Conservation (phyloP, 164 flowering plant species). For the Vitis rupestris region DNA sequence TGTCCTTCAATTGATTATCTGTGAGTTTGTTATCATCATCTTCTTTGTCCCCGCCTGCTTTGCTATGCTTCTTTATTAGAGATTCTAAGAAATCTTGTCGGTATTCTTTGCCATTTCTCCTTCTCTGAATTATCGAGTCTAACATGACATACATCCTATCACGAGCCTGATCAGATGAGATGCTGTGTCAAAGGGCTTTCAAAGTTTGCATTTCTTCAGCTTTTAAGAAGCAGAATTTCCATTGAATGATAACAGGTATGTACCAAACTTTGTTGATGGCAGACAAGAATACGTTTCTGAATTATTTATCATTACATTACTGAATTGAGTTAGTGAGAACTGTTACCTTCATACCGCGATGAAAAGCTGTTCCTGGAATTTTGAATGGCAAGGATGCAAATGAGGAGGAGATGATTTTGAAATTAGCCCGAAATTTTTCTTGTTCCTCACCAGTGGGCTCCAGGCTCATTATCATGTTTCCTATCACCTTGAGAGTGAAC, state of each 20-base stretch:
- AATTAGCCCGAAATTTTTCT: constrained; percentile 58
- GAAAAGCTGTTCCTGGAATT: constrained; percentile 66
- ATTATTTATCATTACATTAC: too few relatives aligned
- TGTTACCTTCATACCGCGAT: constrained; percentile 62
- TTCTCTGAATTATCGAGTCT: constrained; percentile 38
- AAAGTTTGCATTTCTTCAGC: not conserved
- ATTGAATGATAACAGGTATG: too few relatives aligned
- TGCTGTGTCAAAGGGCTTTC: not conserved
- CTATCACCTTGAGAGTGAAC: constrained; percentile 68
- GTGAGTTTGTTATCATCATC: constrained; percentile 52
- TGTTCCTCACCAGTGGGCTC: constrained; percentile 66
- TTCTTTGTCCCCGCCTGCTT: constrained; percentile 19
- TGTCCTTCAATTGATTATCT: constrained; percentile 63
- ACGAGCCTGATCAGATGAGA: constrained; percentile 43
- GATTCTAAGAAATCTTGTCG: constrained; percentile 57
- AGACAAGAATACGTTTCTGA: too few relatives aligned
- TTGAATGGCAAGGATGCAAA: constrained; percentile 68
- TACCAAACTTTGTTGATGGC: too few relatives aligned
- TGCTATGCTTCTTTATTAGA: constrained; percentile 47
- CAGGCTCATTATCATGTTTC: constrained; percentile 68
- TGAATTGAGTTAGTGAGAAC: too few relatives aligned
- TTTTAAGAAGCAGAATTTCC: too few relatives aligned
- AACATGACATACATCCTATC: constrained; percentile 58
- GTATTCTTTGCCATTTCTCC: constrained; percentile 39
- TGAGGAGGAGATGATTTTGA: constrained; percentile 58